A percentile compares a stretch with the other conserved stretches of the same genome.
phyloP scores from a whole-genome alignment of 805 yeast species.

The Debaryomyces prosopidis region DNA sequence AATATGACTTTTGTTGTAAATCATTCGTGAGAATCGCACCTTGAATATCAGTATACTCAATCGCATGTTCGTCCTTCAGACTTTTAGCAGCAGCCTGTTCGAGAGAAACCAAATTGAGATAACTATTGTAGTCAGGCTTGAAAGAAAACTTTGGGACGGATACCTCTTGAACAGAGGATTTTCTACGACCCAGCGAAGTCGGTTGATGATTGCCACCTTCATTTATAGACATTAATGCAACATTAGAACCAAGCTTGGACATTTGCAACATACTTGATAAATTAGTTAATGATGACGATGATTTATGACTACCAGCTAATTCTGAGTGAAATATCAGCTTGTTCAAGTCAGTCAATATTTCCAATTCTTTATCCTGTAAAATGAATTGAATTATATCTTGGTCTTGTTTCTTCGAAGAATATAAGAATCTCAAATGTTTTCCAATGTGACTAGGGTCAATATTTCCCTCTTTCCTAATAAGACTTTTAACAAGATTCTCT shows the following conservation, averaged over 20 bases:
- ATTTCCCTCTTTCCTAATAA: slow-evolving; percentile 12
- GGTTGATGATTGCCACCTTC: slow-evolving; percentile 8
- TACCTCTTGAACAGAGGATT: slow-evolving; percentile 24
- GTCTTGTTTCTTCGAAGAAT: slow-evolving; percentile 23
- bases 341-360: slow-evolving; percentile 37
- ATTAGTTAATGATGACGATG: slow-evolving; percentile 35
- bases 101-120: slow-evolving; percentile 4
- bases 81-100: slow-evolving; percentile 11
- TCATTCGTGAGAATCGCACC: slow-evolving; percentile 44
- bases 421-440: slow-evolving; percentile 29
- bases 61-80: slow-evolving; percentile 5
- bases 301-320: slow-evolving; percentile 27
- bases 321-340: slow-evolving; percentile 34
- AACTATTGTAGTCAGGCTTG: slow-evolving; percentile 23
- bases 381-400: slow-evolving; percentile 28
- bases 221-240: slow-evolving; percentile 19
- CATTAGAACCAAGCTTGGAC: slow-evolving; percentile 20
- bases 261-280: slow-evolving; percentile 21
- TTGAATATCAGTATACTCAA: slow-evolving; percentile 19
- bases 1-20: slow-evolving; percentile 35
- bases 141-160: slow-evolving; percentile 32
- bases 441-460: slow-evolving; percentile 14
- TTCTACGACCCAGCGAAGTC: slow-evolving; percentile 13
- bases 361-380: slow-evolving; percentile 35
- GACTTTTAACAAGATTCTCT: slow-evolving; percentile 19